Evolutionary conservation across 371 early-diverging fungal species (phyloP).

Genomic region (Rhizomucor pusillus): DNA sequence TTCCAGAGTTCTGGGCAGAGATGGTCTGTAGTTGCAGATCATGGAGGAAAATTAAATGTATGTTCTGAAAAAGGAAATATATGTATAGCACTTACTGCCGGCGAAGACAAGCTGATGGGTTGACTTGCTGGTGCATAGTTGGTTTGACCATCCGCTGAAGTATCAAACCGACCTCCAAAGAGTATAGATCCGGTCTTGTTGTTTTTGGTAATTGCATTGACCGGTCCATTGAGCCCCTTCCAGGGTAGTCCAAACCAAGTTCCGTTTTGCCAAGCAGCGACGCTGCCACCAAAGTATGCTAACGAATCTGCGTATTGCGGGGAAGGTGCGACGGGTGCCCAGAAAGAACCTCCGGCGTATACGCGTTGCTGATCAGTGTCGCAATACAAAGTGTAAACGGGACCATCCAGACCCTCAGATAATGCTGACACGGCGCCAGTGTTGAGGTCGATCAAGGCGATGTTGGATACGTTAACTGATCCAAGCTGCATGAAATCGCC

Average conservation of each 20-base stretch:
- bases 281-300: constrained; percentile 52
- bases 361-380: constrained; percentile 45
- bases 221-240: constrained; percentile 62
- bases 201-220: constrained; percentile 26
- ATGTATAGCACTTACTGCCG: constrained; percentile 19
- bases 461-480: constrained; percentile 41
- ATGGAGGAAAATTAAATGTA: constrained; percentile 3
- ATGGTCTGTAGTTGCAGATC: constrained; percentile 19
- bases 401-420: constrained; percentile 66
- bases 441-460: constrained; percentile 48
- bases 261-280: constrained; percentile 52
- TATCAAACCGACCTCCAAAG: constrained; percentile 47
- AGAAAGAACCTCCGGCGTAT: constrained; percentile 44
- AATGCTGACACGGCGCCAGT: constrained; percentile 42
- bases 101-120: constrained; percentile 31
- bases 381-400: constrained; percentile 64
- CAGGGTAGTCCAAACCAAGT: constrained; percentile 54
- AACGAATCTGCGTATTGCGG: constrained; percentile 31
- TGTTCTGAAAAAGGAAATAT: constrained; percentile 1
- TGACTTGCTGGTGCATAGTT: constrained; percentile 40
- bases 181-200: constrained; percentile 18
- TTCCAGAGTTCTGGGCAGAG: constrained; percentile 25
- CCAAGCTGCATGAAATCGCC: constrained; percentile 44
- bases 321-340: constrained; percentile 26
- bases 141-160: constrained; percentile 38